Conservation (phyloP, 2,329 filamentous ascomycete genomes). For the Rhinocladiella similis region DNA sequence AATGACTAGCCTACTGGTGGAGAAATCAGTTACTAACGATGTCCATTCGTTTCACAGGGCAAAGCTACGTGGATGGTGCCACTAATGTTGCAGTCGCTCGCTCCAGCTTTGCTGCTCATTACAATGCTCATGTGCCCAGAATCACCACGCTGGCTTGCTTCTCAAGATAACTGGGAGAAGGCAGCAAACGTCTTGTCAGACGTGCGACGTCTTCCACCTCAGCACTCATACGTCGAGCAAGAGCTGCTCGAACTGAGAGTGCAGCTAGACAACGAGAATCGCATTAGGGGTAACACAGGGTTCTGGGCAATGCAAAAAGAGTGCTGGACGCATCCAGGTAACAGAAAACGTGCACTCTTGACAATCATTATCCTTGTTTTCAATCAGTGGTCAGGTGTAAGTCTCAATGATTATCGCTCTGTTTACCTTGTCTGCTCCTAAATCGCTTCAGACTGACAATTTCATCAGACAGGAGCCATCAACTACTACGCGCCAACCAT, state of each 20-base stretch:
- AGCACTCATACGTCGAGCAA: slow-evolving; percentile 56
- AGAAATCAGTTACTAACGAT: neutral
- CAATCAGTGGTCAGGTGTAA: slow-evolving; percentile 50
- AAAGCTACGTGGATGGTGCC: slow-evolving; percentile 62
- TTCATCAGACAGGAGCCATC: slow-evolving; percentile 49
- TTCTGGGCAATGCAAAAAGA: slow-evolving; percentile 62
- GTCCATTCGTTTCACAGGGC: slow-evolving; percentile 49
- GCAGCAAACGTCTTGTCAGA: slow-evolving; percentile 58
- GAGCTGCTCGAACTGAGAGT: slow-evolving; percentile 62
- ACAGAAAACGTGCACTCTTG: slow-evolving; percentile 54
- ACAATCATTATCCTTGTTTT: slow-evolving; percentile 54
- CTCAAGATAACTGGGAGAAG: slow-evolving; percentile 67
- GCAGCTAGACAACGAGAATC: slow-evolving; percentile 62
- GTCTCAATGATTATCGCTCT: neutral
- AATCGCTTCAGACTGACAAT: neutral
- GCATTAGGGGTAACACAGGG: slow-evolving; percentile 52
- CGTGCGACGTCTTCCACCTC: slow-evolving; percentile 55
- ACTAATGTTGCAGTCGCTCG: slow-evolving; percentile 62
- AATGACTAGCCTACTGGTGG: slow-evolving; percentile 34
- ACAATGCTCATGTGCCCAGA: slow-evolving; percentile 34
- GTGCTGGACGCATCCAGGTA: slow-evolving; percentile 61
- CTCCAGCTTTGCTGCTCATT: slow-evolving; percentile 33
- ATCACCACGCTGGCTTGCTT: slow-evolving; percentile 47
- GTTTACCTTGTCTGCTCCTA: neutral
- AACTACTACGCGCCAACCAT: slow-evolving; percentile 71